Evolutionary conservation across 2,329 filamentous ascomycete genomes (phyloP), one percentile per base, ranked within the genome.

Genomic region (Penicillium capsulatum): DNA sequence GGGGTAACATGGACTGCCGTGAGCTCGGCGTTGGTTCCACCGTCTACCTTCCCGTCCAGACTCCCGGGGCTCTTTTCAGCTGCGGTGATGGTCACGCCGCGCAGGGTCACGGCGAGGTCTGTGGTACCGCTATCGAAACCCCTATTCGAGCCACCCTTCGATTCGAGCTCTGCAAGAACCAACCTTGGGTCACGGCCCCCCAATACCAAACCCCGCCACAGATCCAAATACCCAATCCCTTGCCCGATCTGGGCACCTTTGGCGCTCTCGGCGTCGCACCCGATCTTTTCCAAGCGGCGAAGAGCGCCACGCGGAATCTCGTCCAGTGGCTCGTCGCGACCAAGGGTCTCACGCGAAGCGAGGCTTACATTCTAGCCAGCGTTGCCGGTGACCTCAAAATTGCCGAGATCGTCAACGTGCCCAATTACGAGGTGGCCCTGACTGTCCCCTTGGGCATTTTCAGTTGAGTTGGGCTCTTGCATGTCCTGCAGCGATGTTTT

Each of bases 111-210:
- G 74, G 74, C 3, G 74, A 77, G 47, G 70, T 77, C 15, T 76
- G 73, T 47, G 73, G 75, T 4, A 75, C 72, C n/a, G 75, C 75
- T 5, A 74, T 77, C 48, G 75, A 77, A 61, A 76, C 73, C 17
- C 66, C 72, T 1, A 71, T 75, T 59, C 67, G 60, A 41, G 74
- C 73, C 1, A 68, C 66, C 0, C 49, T 77, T 22, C 65, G 68
- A n/a, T 64, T 78, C 24, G 71, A 67, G 3, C 59, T 76, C 5
- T 63, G 70, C 40, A 74, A 73, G 53, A 61, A 64, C 34, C 71
- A 66, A 47, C 51, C 60, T 9, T 74, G 68, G 66, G 60, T 75
- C 17, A 63, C 62, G 17, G 66, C 68, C 13, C 74, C 74, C 27
- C 73, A 76, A 54, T 74, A 70, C 48, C 48, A 68, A 38, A 74